Evolutionary conservation across 148 eudicot genomes (phyloP).

Genomic region (Chenopodium formosanum): DNA sequence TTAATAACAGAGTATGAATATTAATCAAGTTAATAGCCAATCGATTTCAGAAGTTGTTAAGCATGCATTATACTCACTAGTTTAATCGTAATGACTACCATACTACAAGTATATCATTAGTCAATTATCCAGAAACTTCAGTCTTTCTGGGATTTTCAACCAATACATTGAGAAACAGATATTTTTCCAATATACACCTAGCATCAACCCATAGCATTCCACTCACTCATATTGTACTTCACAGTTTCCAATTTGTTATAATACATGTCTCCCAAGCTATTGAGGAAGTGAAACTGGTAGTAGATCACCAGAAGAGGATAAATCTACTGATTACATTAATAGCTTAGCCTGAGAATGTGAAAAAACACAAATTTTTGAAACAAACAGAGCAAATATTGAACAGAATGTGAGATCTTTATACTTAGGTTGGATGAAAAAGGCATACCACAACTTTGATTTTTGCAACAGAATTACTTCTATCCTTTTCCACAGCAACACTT

Average conservation of each 20-base stretch:
- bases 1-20: too few relatives aligned
- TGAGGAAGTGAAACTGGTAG: not conserved
- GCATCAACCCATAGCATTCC: not conserved
- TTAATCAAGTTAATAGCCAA: not conserved
- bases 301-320: not conserved
- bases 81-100: not conserved
- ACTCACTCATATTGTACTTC: not conserved
- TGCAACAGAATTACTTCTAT: conserved; percentile 75
- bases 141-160: not conserved
- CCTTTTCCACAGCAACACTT: conserved; percentile 71
- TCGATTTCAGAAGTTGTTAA: not conserved
- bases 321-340: not conserved
- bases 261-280: not conserved
- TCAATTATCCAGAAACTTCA: not conserved
- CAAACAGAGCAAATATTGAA: not conserved
- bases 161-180: not conserved
- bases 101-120: not conserved
- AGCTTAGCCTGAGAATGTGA: not conserved
- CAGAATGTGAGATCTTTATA: not conserved
- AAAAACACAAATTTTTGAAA: not conserved
- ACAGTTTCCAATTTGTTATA: not conserved
- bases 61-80: not conserved
- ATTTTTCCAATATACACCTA: not conserved
- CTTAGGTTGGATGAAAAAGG: not conserved
- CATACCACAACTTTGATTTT: conserved; percentile 99